A percentile compares a stretch with the other conserved stretches of the same genome.
Evolutionary conservation across 257 asterid species (phyloP).

Genomic region (Echium plantagineum): DNA sequence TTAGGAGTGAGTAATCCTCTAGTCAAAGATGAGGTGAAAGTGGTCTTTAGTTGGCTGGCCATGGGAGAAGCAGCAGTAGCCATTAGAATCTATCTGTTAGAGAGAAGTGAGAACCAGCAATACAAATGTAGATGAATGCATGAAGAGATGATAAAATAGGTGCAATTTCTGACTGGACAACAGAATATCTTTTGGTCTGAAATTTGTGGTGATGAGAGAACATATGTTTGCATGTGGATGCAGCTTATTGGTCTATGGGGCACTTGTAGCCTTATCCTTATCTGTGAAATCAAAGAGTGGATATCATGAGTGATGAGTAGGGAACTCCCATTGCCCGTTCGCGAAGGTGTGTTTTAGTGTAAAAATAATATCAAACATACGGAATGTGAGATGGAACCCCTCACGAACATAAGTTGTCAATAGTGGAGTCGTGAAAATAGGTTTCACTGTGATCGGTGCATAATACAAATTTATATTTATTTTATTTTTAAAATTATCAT

Average conservation of each 20-base stretch:
- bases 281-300: constrained; percentile 22
- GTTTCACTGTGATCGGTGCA: too few relatives aligned
- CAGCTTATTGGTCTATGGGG: constrained; percentile 32
- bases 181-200: constrained; percentile 26
- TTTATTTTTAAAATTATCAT: too few relatives aligned
- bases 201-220: constrained; percentile 44
- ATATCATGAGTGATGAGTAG: not conserved
- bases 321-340: too few relatives aligned
- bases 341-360: too few relatives aligned
- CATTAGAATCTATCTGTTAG: constrained; percentile 23
- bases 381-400: too few relatives aligned
- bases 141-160: constrained; percentile 3
- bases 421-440: too few relatives aligned
- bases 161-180: constrained; percentile 14
- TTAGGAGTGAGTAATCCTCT: constrained; percentile 46
- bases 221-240: constrained; percentile 9
- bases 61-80: constrained; percentile 72
- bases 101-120: constrained; percentile 7
- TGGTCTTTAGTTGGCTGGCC: constrained; percentile 75
- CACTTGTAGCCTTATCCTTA: constrained; percentile 45
- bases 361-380: too few relatives aligned
- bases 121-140: constrained; percentile 12
- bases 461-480: too few relatives aligned
- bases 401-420: too few relatives aligned
- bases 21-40: constrained; percentile 40